Percentiles rank a stretch among this genome's conserved stretches.
Conservation (phyloP, 352 stramenopile species). For the Globisporangium canariense region DNA sequence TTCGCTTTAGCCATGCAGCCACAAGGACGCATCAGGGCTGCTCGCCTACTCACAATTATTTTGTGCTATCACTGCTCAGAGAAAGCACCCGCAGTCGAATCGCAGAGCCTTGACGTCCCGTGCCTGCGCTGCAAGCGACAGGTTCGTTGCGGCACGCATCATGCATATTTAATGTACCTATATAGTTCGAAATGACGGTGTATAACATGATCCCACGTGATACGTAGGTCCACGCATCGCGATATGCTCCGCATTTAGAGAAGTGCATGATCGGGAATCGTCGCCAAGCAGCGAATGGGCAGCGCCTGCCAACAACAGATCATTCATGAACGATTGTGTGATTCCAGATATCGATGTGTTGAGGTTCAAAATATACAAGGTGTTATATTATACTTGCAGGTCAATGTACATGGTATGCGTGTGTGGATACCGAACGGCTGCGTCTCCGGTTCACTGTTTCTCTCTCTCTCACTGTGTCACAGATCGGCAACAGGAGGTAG, state of each 20-base stretch:
- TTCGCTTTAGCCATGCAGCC: background rate
- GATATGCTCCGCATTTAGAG: constrained; percentile 69
- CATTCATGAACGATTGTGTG: background rate
- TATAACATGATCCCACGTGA: too few species aligned
- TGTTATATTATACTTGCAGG: constrained; percentile 7
- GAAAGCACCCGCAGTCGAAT: constrained; percentile 30
- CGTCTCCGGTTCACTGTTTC: background rate
- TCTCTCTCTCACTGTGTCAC: background rate
- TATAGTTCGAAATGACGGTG: background rate
- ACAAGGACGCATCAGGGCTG: too few species aligned
- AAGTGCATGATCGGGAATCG: constrained; percentile 66
- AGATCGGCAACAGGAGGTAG: constrained; percentile 1
- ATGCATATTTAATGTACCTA: background rate
- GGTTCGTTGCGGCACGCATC: constrained; percentile 17
- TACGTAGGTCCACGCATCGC: constrained; percentile 57
- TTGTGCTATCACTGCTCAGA: constrained; percentile 7
- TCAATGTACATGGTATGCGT: constrained; percentile 4
- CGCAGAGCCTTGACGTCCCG: constrained; percentile 55
- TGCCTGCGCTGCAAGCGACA: constrained; percentile 66
- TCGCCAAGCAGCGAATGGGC: constrained; percentile 27
- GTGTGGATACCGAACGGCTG: background rate
- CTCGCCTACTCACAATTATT: background rate
- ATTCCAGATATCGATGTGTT: too few species aligned
- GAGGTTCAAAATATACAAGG: background rate
- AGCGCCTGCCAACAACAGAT: constrained; percentile 8